These are phyloP conservation scores for Pseudotsuga menziesii DNA, from an alignment of 75 land plant genomes.

Conservation along the genomic window DNA sequence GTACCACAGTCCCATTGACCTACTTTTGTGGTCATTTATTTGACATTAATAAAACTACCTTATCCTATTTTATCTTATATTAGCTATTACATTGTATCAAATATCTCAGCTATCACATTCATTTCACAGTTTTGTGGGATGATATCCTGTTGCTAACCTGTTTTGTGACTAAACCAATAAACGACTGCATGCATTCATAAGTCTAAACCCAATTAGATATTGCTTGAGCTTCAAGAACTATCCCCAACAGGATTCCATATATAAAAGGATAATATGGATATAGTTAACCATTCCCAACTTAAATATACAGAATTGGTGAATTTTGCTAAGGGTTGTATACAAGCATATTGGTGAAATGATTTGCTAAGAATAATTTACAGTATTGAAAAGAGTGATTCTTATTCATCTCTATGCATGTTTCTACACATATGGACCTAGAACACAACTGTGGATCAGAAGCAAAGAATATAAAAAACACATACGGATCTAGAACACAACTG, in stretches of 20 bases:
- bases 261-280: no score
- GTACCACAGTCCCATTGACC: no score
- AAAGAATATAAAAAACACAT: conserved; percentile 1
- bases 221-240: no score
- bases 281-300: no score
- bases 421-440: not conserved
- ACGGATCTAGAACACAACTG: not conserved
- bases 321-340: not conserved
- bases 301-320: no score
- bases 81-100: no score
- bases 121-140: not conserved
- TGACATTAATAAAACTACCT: no score
- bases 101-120: not conserved
- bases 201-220: no score
- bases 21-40: no score
- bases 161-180: not conserved
- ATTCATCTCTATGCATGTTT: not conserved
- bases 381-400: not conserved
- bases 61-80: no score
- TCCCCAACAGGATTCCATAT: no score
- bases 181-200: not conserved
- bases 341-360: not conserved
- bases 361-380: not conserved
- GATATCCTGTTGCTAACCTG: not conserved
- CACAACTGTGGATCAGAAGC: not conserved